These are phyloP conservation scores for Populus hybrid DNA, from an alignment of 441 rosid genomes.

Conservation along the genomic window DNA sequence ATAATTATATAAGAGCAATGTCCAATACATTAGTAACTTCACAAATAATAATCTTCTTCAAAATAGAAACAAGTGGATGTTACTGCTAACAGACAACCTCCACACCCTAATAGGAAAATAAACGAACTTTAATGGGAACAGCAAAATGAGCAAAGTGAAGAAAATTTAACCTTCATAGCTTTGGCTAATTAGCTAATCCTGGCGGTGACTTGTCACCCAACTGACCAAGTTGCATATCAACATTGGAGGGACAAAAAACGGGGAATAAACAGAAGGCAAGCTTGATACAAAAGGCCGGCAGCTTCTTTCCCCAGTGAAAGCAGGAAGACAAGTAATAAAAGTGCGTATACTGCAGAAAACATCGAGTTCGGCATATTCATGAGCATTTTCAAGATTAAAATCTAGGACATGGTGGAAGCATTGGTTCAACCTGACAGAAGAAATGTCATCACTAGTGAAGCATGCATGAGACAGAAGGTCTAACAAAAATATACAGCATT, in stretches of 20 bases:
- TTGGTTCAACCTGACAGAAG: background rate
- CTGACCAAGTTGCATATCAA: background rate
- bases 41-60: background rate
- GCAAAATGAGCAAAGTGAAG: background rate
- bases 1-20: background rate
- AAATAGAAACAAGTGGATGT: background rate
- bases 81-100: conserved; percentile 1
- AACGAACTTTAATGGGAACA: background rate
- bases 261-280: background rate
- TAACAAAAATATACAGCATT: background rate
- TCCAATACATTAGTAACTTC: conserved; percentile 5
- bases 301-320: too few species aligned
- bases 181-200: background rate
- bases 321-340: background rate
- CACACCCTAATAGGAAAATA: conserved; percentile 1
- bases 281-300: too few species aligned
- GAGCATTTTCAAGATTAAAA: background rate
- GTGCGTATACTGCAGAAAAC: background rate
- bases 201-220: background rate
- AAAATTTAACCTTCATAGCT: background rate
- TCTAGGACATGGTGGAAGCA: background rate
- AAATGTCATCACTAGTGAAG: background rate
- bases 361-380: background rate
- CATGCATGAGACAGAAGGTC: background rate
- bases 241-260: background rate